Base-by-base conservation (phyloP, 2,329 filamentous ascomycete genomes). In the Rutstroemia sydowiana region DNA sequence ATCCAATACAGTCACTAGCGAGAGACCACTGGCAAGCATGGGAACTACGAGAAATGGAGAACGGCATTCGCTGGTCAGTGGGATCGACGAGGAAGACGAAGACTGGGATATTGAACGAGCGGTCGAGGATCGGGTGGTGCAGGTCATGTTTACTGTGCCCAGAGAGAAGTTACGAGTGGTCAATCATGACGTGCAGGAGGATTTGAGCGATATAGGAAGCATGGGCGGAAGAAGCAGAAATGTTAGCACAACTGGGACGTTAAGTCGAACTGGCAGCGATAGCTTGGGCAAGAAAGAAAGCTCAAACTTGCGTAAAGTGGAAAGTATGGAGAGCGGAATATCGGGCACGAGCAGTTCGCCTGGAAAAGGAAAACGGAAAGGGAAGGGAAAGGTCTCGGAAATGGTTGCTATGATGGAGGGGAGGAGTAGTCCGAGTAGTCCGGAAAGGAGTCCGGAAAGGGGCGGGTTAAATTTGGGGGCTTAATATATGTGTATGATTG, bases 81-180 rank as follows among this genome's bases (percentile, higher is more conserved):
- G 39, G 13, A 41, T 40, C 7, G 66, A 69, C 43, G 59, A 61
- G 28, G 64, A 60, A 43, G 63, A 64, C 32, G 71, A 72, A 30
- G 85, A 89, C 50, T 88, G 86, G 86, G 87, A 90, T 60, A 80
- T 91, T 36, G 87, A 91, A 66, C 75, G 77, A 51, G 85, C 86
- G 2, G 79, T 85, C 1, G 83, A 88, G 69, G 78, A 78, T 53
- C 71, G 85, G 20, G 73, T 87, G 8, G 86, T 91, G 55, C 87
- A 91, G 68, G 79, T 89, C 64, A 93, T 95, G 80, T 97, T 95
- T 68, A 96, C 92, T 0, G 89, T 96, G 55, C 92, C 93, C 2
- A 89, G 85, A 67, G 86, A 92, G 68, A 81, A 82, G 60, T 70
- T 97, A 57, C 74, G 92, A 23, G 90, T 97, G n/a, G 92, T 96